These are phyloP conservation scores for Umbelopsis sp. DNA, from an alignment of 192 early-diverging fungal species.

Conservation along the genomic window DNA sequence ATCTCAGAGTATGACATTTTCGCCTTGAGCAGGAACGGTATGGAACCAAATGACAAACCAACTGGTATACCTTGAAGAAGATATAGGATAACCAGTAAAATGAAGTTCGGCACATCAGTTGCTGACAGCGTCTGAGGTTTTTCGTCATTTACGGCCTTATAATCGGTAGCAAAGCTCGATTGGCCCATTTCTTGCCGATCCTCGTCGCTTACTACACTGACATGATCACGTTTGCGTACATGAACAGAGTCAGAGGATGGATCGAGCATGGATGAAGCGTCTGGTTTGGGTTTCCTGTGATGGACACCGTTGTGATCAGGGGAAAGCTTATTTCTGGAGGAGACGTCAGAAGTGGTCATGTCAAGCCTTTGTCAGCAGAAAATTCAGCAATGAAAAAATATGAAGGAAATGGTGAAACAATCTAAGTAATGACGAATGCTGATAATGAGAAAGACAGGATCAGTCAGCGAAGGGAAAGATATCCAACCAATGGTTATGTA, in stretches of 20 bases:
- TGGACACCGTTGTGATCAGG: conserved; percentile 12
- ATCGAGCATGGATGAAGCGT: conserved; percentile 6
- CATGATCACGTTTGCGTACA: conserved; percentile 20
- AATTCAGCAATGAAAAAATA: background rate
- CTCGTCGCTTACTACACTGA: background rate
- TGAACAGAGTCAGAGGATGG: conserved; percentile 14
- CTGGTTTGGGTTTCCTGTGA: background rate
- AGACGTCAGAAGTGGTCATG: conserved; percentile 20
- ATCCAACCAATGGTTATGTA: too few relatives aligned
- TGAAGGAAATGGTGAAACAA: too few relatives aligned
- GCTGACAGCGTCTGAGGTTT: background rate
- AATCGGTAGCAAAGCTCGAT: background rate
- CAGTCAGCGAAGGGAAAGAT: too few relatives aligned
- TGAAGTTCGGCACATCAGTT: conserved; percentile 1
- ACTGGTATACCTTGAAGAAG: conserved; percentile 95
- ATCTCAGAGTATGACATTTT: conserved; percentile 92
- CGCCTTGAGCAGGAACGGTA: conserved; percentile 94
- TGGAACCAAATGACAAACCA: conserved; percentile 86
- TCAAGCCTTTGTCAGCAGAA: background rate
- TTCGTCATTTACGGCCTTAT: background rate
- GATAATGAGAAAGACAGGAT: too few relatives aligned
- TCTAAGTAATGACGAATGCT: too few relatives aligned
- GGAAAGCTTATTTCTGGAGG: conserved; percentile 18
- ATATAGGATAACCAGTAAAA: conserved; percentile 43
- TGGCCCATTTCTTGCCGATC: conserved; percentile 15